These are phyloP conservation scores for Elsinoe australis DNA, from an alignment of 2,329 filamentous ascomycete genomes.

Conservation along the genomic window DNA sequence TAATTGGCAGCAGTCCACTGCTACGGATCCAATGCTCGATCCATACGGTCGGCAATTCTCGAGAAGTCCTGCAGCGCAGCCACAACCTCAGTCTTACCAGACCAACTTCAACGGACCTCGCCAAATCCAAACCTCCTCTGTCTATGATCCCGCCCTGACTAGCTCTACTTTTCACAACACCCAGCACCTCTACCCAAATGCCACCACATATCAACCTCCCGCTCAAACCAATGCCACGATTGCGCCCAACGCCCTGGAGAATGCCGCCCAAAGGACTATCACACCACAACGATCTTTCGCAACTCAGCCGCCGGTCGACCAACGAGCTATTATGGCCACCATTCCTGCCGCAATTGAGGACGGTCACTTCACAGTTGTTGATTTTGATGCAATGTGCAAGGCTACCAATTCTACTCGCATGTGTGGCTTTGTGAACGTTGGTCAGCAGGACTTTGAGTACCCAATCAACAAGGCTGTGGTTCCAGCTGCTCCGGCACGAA, in stretches of 20 bases:
- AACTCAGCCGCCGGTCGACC: conserved; percentile 22
- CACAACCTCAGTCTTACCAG: conserved; percentile 19
- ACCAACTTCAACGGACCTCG: conserved; percentile 21
- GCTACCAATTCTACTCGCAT: conserved; percentile 39
- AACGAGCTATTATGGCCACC: conserved; percentile 23
- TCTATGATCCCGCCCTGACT: conserved; percentile 19
- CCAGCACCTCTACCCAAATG: conserved; percentile 17
- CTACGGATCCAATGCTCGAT: conserved; percentile 18
- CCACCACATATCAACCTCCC: conserved; percentile 12
- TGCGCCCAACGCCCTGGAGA: conserved; percentile 13
- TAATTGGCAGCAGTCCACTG: conserved; percentile 20
- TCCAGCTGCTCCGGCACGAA: conserved; percentile 35
- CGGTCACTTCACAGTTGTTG: conserved; percentile 38
- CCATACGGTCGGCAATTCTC: conserved; percentile 23
- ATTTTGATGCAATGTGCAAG: conserved; percentile 35
- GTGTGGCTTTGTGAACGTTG: conserved; percentile 39
- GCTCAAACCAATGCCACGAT: conserved; percentile 22
- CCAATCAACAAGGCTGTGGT: conserved; percentile 33
- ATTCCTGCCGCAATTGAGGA: conserved; percentile 26
- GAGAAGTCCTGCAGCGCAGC: conserved; percentile 20
- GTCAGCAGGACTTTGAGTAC: conserved; percentile 36
- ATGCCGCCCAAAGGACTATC: conserved; percentile 15
- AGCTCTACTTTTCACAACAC: conserved; percentile 16
- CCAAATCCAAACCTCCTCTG: conserved; percentile 14
- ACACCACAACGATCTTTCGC: not conserved